These are phyloP conservation scores for Paecilomyces variotii DNA, from an alignment of 2,329 filamentous ascomycete species.

Conservation along the genomic window DNA sequence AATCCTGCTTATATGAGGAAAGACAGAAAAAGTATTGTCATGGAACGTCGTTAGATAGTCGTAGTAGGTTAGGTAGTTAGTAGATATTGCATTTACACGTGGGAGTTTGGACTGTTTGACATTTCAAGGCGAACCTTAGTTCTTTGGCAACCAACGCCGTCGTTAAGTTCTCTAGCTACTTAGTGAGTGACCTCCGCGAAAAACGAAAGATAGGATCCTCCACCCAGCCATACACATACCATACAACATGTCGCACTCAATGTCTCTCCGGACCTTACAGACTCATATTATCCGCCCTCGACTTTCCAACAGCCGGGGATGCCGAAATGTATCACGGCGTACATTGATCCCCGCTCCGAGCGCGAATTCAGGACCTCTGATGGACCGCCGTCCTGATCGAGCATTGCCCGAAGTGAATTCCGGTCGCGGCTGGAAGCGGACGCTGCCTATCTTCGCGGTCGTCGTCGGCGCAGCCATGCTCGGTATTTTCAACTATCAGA, in stretches of 20 bases:
- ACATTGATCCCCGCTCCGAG: conserved; percentile 44
- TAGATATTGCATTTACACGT: background rate
- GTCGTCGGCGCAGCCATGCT: conserved; percentile 64
- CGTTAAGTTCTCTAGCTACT: background rate
- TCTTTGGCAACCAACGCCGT: background rate
- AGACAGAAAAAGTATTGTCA: conserved; percentile 1
- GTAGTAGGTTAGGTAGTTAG: background rate
- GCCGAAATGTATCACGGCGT: conserved; percentile 21
- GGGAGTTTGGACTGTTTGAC: conserved; percentile 21
- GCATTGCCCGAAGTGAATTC: conserved; percentile 40
- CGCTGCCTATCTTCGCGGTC: conserved; percentile 71
- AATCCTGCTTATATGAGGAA: background rate
- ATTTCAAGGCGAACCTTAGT: conserved; percentile 1
- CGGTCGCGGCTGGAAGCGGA: conserved; percentile 58
- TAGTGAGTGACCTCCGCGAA: background rate
- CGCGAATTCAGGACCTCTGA: conserved; percentile 43
- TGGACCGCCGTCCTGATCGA: conserved; percentile 46
- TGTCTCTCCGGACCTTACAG: conserved; percentile 11
- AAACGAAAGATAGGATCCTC: background rate
- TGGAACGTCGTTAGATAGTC: conserved; percentile 2
- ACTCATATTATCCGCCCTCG: conserved; percentile 13
- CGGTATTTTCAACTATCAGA: conserved; percentile 99
- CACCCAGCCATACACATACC: background rate
- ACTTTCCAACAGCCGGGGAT: conserved; percentile 8
- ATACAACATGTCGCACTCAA: conserved; percentile 6